Evolutionary conservation across 2,329 filamentous ascomycete genomes (phyloP).

Genomic region (Fonsecaea nubica): DNA sequence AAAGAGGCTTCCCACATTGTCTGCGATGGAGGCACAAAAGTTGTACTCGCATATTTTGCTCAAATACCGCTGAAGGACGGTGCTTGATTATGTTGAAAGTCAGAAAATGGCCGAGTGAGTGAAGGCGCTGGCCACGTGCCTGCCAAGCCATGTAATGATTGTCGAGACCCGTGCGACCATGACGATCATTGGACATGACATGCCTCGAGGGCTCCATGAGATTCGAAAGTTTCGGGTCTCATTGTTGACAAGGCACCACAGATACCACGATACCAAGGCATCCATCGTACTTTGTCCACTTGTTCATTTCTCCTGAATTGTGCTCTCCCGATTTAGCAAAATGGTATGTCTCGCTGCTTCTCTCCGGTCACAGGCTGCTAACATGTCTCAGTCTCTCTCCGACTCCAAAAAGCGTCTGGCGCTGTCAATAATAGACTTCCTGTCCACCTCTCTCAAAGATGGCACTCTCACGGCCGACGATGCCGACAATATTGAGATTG

Average conservation of each 20-base stretch:
- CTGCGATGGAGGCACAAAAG: too few species aligned
- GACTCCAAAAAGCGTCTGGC: conserved; percentile 84
- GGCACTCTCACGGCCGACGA: conserved; percentile 89
- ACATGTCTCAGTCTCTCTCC: conserved; percentile 32
- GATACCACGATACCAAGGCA: not conserved
- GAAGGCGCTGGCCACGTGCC: too few species aligned
- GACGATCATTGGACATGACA: not conserved
- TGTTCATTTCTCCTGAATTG: not conserved
- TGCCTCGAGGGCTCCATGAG: not conserved
- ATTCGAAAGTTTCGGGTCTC: not conserved
- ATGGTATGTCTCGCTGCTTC: not conserved
- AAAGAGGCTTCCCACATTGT: too few species aligned
- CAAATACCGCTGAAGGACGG: too few species aligned
- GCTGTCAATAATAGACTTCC: conserved; percentile 96
- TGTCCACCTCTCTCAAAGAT: conserved; percentile 80
- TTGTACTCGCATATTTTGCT: too few species aligned
- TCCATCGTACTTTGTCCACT: not conserved
- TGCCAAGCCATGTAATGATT: too few species aligned
- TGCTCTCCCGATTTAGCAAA: not conserved
- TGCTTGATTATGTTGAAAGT: too few species aligned
- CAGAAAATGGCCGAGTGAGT: too few species aligned
- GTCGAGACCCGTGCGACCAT: not conserved
- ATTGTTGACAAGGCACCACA: not conserved
- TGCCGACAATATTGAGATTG: conserved; percentile 91
- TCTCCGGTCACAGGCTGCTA: not conserved